These are phyloP conservation scores for Pleurotus cornucopiae DNA, from an alignment of 768 basidiomycete genomes.

Conservation along the genomic window DNA sequence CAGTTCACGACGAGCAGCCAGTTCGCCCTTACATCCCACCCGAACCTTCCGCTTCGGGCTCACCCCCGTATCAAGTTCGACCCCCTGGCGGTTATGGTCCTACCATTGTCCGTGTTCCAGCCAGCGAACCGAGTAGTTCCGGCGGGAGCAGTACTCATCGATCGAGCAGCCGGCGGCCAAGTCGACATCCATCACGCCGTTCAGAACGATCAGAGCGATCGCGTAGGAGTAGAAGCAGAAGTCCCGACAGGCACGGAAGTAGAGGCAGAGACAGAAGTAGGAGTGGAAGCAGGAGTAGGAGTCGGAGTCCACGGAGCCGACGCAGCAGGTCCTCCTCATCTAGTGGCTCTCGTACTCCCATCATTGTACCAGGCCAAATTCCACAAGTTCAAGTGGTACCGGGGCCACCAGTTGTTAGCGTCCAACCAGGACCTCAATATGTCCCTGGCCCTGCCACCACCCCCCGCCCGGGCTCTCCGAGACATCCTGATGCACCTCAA, in stretches of 20 bases:
- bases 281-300: constrained; percentile 11
- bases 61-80: background rate
- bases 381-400: constrained; percentile 9
- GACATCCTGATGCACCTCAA: constrained; percentile 22
- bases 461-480: constrained; percentile 17
- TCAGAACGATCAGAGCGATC: constrained; percentile 7
- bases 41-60: background rate
- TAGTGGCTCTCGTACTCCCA: background rate
- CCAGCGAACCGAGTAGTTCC: constrained; percentile 8
- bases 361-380: constrained; percentile 1
- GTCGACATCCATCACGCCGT: constrained; percentile 9
- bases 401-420: constrained; percentile 11
- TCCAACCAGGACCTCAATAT: constrained; percentile 9
- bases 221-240: constrained; percentile 10
- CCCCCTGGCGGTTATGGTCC: constrained; percentile 4
- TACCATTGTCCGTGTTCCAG: constrained; percentile 3
- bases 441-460: constrained; percentile 15
- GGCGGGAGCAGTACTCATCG: constrained; percentile 9
- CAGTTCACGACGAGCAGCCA: background rate
- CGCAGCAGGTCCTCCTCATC: constrained; percentile 8
- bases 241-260: constrained; percentile 13
- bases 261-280: constrained; percentile 13
- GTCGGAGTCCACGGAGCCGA: background rate
- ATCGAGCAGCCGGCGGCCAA: constrained; percentile 7
- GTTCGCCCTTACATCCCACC: constrained; percentile 18